Conservation (phyloP, 177 flowering plant genomes). For the Vitis hybrid region DNA sequence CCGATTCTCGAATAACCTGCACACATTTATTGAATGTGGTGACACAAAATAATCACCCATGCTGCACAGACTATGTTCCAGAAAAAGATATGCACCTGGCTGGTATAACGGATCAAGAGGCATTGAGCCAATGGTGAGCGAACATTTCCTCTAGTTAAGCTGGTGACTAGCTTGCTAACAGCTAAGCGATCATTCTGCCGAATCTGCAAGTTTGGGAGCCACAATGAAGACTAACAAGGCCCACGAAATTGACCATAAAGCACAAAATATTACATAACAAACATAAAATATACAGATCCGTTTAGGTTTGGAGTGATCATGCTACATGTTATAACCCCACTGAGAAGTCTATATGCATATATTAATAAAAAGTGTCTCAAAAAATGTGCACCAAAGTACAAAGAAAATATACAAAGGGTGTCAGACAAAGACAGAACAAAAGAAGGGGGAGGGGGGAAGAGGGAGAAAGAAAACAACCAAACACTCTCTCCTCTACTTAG, state of each 20-base stretch:
- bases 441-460: too few relatives aligned
- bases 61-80: background rate
- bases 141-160: slow-evolving; percentile 87
- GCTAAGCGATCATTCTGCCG: slow-evolving; percentile 95
- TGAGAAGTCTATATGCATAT: too few relatives aligned
- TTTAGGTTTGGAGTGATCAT: too few relatives aligned
- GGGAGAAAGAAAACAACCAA: too few relatives aligned
- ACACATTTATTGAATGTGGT: background rate
- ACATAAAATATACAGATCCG: background rate
- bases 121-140: slow-evolving; percentile 98
- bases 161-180: slow-evolving; percentile 92
- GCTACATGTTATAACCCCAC: too few relatives aligned
- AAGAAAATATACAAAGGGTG: too few relatives aligned
- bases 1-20: slow-evolving; percentile 87
- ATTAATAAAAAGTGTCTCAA: too few relatives aligned
- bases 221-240: background rate
- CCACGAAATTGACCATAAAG: too few relatives aligned
- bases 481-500: too few relatives aligned
- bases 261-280: background rate
- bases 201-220: slow-evolving; percentile 57
- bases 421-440: too few relatives aligned
- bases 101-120: slow-evolving; percentile 86
- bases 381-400: too few relatives aligned
- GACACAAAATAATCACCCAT: background rate
- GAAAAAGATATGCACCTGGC: slow-evolving; percentile 60